Evolutionary conservation across 2,329 filamentous ascomycete species (phyloP).

Genomic region (Fusarium hostae): DNA sequence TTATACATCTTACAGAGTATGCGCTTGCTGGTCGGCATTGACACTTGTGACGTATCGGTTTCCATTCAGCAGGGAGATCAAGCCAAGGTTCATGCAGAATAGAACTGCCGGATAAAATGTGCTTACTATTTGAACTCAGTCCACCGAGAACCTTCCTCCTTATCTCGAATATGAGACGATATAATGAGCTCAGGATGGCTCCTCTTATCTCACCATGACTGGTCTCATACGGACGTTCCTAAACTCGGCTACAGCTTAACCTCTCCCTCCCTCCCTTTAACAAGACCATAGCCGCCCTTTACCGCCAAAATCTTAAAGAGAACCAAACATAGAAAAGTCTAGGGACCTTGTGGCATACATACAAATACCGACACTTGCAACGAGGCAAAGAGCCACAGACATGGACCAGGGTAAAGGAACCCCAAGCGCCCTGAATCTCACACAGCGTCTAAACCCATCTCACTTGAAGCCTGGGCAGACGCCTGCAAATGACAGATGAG

Average conservation of each 20-base stretch:
- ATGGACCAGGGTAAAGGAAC: conserved; percentile 20
- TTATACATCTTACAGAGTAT: conserved; percentile 2
- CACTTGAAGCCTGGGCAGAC: conserved; percentile 3
- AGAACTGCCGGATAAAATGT: neutral
- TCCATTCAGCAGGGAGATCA: neutral
- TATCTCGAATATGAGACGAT: conserved; percentile 11
- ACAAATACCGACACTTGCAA: conserved; percentile 1
- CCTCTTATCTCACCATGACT: conserved; percentile 27
- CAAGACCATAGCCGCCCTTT: neutral
- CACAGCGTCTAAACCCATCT: conserved; percentile 38
- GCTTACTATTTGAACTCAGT: neutral
- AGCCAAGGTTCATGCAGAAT: conserved; percentile 2
- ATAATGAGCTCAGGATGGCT: conserved; percentile 8
- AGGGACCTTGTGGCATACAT: conserved; percentile 1
- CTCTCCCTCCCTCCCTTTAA: conserved; percentile 2
- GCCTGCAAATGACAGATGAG: conserved; percentile 3
- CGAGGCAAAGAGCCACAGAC: conserved; percentile 19
- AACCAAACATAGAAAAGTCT: conserved; percentile 3
- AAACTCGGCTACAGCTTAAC: neutral
- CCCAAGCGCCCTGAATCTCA: conserved; percentile 42
- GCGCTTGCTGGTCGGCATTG: conserved; percentile 2
- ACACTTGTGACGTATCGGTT: conserved; percentile 18
- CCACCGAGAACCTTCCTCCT: neutral
- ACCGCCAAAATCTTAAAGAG: conserved; percentile 2
- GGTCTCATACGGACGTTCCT: conserved; percentile 9